Evolutionary conservation across 2,329 filamentous ascomycete genomes (phyloP).

Genomic region (Penicillium sp.): DNA sequence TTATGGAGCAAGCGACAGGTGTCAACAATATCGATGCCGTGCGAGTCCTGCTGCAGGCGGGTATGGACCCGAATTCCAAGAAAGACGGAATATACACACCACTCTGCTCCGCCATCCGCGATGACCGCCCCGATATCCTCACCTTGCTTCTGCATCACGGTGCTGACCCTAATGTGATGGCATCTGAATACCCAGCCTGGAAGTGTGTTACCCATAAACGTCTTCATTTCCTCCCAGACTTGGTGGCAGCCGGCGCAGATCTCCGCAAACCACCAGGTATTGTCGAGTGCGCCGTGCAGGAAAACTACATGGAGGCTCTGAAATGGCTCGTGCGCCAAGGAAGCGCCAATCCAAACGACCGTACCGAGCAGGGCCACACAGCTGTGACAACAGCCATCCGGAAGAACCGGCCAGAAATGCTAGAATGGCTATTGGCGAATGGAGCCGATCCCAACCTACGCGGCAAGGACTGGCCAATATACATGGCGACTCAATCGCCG

Average conservation of each 20-base stretch:
- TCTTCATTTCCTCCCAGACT: conserved; percentile 56
- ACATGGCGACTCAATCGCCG: conserved; percentile 64
- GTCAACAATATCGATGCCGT: conserved; percentile 64
- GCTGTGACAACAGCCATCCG: conserved; percentile 65
- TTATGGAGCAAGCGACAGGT: conserved; percentile 63
- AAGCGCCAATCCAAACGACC: conserved; percentile 60
- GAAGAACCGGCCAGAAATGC: conserved; percentile 58
- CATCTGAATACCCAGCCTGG: conserved; percentile 64
- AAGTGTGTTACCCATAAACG: conserved; percentile 67
- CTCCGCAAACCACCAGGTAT: conserved; percentile 62
- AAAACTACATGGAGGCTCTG: conserved; percentile 61
- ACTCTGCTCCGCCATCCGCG: conserved; percentile 65
- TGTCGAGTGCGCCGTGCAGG: conserved; percentile 61
- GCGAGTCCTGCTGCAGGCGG: conserved; percentile 55
- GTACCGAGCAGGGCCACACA: conserved; percentile 57
- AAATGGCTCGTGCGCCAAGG: conserved; percentile 58
- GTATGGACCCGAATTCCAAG: conserved; percentile 60
- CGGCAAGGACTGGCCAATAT: conserved; percentile 68
- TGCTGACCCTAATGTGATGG: conserved; percentile 54
- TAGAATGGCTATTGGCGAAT: conserved; percentile 57
- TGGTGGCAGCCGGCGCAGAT: conserved; percentile 61
- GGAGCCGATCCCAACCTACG: conserved; percentile 63
- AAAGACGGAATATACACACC: conserved; percentile 68
- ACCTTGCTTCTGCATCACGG: conserved; percentile 55
- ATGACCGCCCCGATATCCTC: conserved; percentile 62